Conservation (phyloP, 768 basidiomycete species). For the Hydnomerulius pinastri region DNA sequence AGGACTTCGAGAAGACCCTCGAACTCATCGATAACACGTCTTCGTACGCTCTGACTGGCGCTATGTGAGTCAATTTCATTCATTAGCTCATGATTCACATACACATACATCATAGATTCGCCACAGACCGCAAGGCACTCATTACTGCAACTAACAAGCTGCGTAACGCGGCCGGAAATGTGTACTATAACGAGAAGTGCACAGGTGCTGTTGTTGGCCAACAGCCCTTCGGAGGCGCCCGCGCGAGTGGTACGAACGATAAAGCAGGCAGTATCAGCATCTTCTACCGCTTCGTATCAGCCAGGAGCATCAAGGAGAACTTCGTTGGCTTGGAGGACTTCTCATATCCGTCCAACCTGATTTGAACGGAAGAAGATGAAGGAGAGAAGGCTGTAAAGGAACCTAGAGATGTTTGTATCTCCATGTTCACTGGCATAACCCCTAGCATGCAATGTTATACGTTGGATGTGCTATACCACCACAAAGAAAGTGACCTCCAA, state of each 20-base stretch:
- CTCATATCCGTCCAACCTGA: constrained; percentile 85
- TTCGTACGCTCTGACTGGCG: constrained; percentile 90
- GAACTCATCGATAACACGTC: constrained; percentile 87
- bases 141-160: constrained; percentile 78
- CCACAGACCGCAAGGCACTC: constrained; percentile 78
- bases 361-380: constrained; percentile 36
- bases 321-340: constrained; percentile 83
- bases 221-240: constrained; percentile 95
- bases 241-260: constrained; percentile 95
- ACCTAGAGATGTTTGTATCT: background rate
- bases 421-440: too few relatives aligned
- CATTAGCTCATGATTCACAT: constrained; percentile 1
- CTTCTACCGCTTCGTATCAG: constrained; percentile 81
- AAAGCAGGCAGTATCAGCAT: constrained; percentile 87
- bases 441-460: too few relatives aligned
- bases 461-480: too few relatives aligned
- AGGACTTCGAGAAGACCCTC: constrained; percentile 81
- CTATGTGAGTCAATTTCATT: constrained; percentile 61
- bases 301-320: constrained; percentile 96
- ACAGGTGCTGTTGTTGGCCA: constrained; percentile 98
- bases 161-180: constrained; percentile 91
- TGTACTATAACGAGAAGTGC: constrained; percentile 98
- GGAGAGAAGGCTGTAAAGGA: background rate
- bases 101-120: constrained; percentile 57
- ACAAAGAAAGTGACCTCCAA: too few relatives aligned